phyloP scores from a whole-genome alignment of 2,329 filamentous ascomycete genomes.

The Talaromyces piceae region DNA sequence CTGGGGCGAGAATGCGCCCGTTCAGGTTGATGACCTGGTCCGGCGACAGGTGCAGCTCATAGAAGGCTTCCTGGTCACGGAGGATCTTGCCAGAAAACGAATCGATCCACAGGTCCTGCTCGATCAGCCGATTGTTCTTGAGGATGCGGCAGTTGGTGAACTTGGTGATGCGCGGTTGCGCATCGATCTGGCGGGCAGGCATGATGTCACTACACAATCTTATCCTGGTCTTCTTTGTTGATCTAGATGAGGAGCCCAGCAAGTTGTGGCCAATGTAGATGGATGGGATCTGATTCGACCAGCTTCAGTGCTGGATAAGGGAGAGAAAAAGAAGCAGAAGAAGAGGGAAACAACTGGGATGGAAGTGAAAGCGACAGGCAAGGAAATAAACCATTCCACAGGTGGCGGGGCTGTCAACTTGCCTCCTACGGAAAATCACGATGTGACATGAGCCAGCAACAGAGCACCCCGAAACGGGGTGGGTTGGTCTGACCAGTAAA shows the following conservation, averaged over 20 bases:
- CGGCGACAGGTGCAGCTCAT: constrained; percentile 45
- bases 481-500: not conserved
- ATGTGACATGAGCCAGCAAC: not conserved
- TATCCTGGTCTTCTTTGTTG: not conserved
- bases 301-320: not conserved
- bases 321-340: not conserved
- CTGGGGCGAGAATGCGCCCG: constrained; percentile 75
- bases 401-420: not conserved
- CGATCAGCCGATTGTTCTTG: constrained; percentile 58
- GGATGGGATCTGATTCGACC: not conserved
- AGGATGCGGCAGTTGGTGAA: constrained; percentile 82
- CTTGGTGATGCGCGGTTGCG: constrained; percentile 58
- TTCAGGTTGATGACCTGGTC: constrained; percentile 71
- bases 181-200: constrained; percentile 22
- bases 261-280: not conserved
- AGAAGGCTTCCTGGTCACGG: constrained; percentile 55
- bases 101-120: constrained; percentile 83
- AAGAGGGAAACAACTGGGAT: not conserved
- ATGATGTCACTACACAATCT: constrained; percentile 22
- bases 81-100: constrained; percentile 75
- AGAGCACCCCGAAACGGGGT: not conserved
- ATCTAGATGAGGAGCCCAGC: too few species aligned
- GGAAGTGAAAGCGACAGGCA: not conserved
- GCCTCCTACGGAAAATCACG: not conserved
- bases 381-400: not conserved